A percentile compares a stretch with the other conserved stretches of the same genome.
Evolutionary conservation across 1,284 basidiomycete species (phyloP).

Genomic region (Tremellales sp.): DNA sequence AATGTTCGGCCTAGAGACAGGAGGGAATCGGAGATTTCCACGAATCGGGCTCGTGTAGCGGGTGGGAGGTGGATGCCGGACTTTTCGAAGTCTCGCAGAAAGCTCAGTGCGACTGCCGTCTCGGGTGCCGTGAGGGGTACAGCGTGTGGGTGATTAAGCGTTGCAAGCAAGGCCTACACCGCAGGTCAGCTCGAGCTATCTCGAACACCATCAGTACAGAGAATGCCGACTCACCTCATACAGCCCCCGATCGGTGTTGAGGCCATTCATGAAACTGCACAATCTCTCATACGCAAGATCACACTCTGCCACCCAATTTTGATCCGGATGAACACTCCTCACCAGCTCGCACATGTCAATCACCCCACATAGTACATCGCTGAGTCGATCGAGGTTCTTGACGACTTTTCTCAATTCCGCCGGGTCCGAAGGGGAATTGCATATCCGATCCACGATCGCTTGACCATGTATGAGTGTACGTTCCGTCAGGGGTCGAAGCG

Average conservation of each 20-base stretch:
- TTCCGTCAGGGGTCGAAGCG: conserved; percentile 37
- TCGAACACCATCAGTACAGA: background rate
- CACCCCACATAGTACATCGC: conserved; percentile 90
- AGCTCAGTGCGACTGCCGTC: conserved; percentile 78
- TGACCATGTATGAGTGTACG: conserved; percentile 40
- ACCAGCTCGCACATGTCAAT: conserved; percentile 95
- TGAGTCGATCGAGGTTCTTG: conserved; percentile 90
- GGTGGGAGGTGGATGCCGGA: conserved; percentile 89
- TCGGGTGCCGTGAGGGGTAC: conserved; percentile 43
- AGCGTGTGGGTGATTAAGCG: conserved; percentile 40
- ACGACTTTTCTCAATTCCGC: conserved; percentile 74
- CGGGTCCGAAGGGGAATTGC: conserved; percentile 37
- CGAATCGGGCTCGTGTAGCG: conserved; percentile 71
- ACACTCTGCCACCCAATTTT: conserved; percentile 73
- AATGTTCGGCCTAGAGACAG: conserved; percentile 84
- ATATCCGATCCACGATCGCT: conserved; percentile 50
- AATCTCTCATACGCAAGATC: conserved; percentile 85
- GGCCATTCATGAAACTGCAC: conserved; percentile 95
- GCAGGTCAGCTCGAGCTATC: too few relatives aligned
- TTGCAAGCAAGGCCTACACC: conserved; percentile 39
- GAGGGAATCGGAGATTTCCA: conserved; percentile 86
- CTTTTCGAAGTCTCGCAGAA: conserved; percentile 95
- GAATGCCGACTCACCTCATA: conserved; percentile 62
- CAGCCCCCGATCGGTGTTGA: conserved; percentile 91
- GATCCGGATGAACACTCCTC: conserved; percentile 86